Evolutionary conservation across 108 stramenopile genomes (phyloP), one percentile per base, ranked within the genome.

Genomic region (Conticribra guillardii): DNA sequence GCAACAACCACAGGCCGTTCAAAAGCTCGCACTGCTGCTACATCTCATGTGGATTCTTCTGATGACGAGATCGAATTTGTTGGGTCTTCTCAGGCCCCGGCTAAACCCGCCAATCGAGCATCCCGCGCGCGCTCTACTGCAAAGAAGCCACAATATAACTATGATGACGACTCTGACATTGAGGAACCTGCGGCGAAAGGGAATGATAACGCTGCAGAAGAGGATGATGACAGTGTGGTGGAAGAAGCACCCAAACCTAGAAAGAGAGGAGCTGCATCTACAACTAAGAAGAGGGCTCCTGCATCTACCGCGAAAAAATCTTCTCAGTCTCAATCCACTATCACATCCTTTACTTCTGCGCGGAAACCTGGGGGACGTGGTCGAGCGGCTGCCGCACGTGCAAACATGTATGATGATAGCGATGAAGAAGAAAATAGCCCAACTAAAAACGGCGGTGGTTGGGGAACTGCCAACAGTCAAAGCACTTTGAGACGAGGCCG

Each of bases 381-480:
- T 5, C 51, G 76, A 23, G 47, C 60, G 48, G 46, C 23, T 21
- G 32, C 44, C 0, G 64, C 53, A 41, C 58, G 41, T n/a, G 29
- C 51, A 16, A 52, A 50, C 22, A 27, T 34, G 23, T 48, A 67
- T 27, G 55, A 37, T 17, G 77, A 79, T 30, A 73, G 72, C 26
- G 77, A 79, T 52, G 46, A 49, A 23, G 70, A 72, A 52, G 69
- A 65, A 27, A 60, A 67, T 33, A 22, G 31, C 2, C 58, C 32
- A 2, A 63, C 27, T 45, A 50, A 34, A 16, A 23, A 50, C 31
- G 49, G 51, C 28, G 55, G 49, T 45, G 67, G 77, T 53, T 60
- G 77, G 72, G 77, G 77, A 45, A 67, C 21, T 34, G 64, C 77
- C 37, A 65, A 29, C 32, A 73, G 77, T 27, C 68, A 69, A 54